Base-by-base conservation (phyloP, 495 filamentous ascomycete genomes). In the Aspergillus funiculosus region DNA sequence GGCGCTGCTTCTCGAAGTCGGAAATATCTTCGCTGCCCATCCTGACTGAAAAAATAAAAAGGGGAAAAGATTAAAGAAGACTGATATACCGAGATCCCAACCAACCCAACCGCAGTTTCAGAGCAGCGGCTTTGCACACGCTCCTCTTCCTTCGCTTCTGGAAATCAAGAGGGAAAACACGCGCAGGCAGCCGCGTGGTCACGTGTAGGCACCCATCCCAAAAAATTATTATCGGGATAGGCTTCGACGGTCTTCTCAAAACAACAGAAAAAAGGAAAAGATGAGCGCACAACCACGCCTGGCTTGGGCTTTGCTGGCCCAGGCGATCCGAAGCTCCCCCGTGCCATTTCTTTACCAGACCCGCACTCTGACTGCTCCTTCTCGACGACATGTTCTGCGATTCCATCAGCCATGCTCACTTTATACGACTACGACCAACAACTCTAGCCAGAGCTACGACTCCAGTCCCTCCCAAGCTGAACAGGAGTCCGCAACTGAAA, bases 271-370 rank as follows among this genome's bases (percentile, higher is more conserved):
- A 15, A 11, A 38, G n/a, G 1, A 17, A 9, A 41, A 40, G 14
- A 55, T 55, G 52, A 39, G 32, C 20, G 6, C 26, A 4, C 37
- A 24, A 14, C 29, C 20, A 11, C 48, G 54, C 35, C 48, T 65
- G 13, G 44, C 59, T 13, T 48, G 53, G 5, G 27, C 39, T 13
- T 53, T 54, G 29, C 46, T 63, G 27, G 46, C 58, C 5, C 54
- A 49, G 6, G 48, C 52, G 17, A 53, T 48, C 20, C 37, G 50
- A 14, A 61, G 53, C 24, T 64, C 60, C 8, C 41, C 77, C 5
- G 57, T 76, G 9, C 78, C 83, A 0, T 86, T 88, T 37, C 74
- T 89, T 6, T 88, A 87, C 59, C 79, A 83, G 42, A 87, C 84
- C n/a, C 69, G 69, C 44, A 84, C 82, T 0, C 67, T 86, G 60